phyloP scores from a whole-genome alignment of 345 rosid genomes.

The Zanthoxylum bungeanum region DNA sequence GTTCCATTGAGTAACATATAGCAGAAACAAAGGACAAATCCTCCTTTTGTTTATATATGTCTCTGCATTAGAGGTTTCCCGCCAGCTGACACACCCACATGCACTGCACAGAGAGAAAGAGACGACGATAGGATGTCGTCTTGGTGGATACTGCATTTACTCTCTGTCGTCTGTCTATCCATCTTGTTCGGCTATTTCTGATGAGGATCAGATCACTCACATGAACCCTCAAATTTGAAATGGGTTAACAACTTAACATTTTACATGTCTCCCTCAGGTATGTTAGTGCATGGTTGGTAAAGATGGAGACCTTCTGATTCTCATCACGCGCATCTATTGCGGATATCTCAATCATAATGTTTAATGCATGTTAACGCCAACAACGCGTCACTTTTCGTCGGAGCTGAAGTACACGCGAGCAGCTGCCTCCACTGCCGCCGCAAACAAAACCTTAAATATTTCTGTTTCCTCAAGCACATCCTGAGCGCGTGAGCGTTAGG shows the following conservation, averaged over 20 bases:
- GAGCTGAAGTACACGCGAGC: no score
- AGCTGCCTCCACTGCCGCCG: no score
- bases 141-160: no score
- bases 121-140: background rate
- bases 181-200: constrained; percentile 3
- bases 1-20: background rate
- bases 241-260: no score
- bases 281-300: constrained; percentile 11
- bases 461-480: no score
- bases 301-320: constrained; percentile 2
- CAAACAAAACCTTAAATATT: no score
- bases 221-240: background rate
- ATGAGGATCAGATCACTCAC: no score
- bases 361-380: no score
- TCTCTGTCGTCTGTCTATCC: constrained; percentile 17
- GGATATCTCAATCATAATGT: no score
- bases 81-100: constrained; percentile 27
- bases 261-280: constrained; percentile 3
- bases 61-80: constrained; percentile 21
- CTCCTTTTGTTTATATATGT: background rate
- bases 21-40: background rate
- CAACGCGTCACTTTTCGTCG: no score
- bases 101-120: background rate
- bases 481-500: no score
- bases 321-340: background rate